Evolutionary conservation across 805 yeast genomes (phyloP), one percentile per base, ranked within the genome.

Genomic region (Barnettozyma vustinii): DNA sequence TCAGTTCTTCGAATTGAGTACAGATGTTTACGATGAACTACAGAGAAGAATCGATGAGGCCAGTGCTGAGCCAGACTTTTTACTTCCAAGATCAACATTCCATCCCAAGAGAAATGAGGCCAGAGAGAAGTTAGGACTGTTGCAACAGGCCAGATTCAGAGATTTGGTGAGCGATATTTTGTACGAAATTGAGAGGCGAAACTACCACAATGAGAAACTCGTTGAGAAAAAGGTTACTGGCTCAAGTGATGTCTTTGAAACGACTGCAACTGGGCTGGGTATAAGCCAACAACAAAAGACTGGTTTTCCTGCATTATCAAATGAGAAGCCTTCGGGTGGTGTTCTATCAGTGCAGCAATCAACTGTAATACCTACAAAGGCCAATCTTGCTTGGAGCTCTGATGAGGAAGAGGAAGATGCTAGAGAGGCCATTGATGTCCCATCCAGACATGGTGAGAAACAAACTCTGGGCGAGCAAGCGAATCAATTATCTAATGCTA

Each of bases 61-160:
- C 36, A 70, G 77, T 45, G 73, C 76, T 27, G 79, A 78, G 55
- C 82, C 86, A 1, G 81, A 79, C 47, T 81, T 76, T 59, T 72
- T 92, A 46, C 72, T 81, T 37, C 91, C 96, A 6, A 79, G 80
- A 58, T 73, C 78, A 7, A 74, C 76, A 18, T 89, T 88, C 68
- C 99, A 94, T 66, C 91, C 96, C 40, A 91, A 90, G 63, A 79
- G 99, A 61, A 95, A 94, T 63, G 96, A 90, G 66, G 98, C 99
- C 2, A 77, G 99, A 58, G 87, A 87, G 65, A 92, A 91, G 68
- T 75, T 94, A 56, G 84, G 97, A 5, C 81, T 87, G 44, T 76
- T 94, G 50, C 94, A 96, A 2, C 81, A 83, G 44, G 65, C 83
- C 3, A 70, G 98, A 52, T 94, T 94, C 69, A 83, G 84, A 57